phyloP scores from a whole-genome alignment of 352 stramenopile genomes.

The Aphanomyces cochlioides region DNA sequence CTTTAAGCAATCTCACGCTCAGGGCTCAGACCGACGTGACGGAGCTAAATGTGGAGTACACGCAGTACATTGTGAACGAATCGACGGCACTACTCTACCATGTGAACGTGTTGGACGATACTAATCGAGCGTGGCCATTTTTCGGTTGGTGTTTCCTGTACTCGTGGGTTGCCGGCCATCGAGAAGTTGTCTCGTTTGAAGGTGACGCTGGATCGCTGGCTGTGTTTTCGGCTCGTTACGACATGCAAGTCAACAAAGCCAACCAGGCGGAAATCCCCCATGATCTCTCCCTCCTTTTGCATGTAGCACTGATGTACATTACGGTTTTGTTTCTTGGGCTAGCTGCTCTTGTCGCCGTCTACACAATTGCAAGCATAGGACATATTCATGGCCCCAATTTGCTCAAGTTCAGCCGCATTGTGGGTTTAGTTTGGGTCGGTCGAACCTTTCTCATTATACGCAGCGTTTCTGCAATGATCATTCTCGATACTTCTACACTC shows the following conservation, averaged over 20 bases:
- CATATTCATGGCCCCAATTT: slow-evolving; percentile 21
- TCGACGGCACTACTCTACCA: not conserved
- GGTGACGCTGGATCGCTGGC: slow-evolving; percentile 5
- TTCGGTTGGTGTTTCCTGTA: slow-evolving; percentile 21
- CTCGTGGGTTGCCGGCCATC: slow-evolving; percentile 7
- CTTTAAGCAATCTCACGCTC: not conserved
- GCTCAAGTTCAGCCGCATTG: slow-evolving; percentile 21
- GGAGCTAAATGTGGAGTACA: not conserved
- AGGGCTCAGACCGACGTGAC: not conserved
- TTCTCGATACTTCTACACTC: slow-evolving; percentile 12
- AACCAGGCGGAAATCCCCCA: slow-evolving; percentile 3
- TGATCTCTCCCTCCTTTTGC: slow-evolving; percentile 3
- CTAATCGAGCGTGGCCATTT: slow-evolving; percentile 10
- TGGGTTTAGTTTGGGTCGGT: slow-evolving; percentile 22
- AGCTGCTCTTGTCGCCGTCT: not conserved
- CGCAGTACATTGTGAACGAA: slow-evolving; percentile 13
- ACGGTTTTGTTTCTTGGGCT: slow-evolving; percentile 3
- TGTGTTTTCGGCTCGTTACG: not conserved
- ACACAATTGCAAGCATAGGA: not conserved
- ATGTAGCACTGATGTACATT: not conserved
- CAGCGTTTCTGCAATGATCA: slow-evolving; percentile 13
- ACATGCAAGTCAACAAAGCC: not conserved
- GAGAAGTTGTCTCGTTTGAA: slow-evolving; percentile 23
- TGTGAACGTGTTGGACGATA: slow-evolving; percentile 6
- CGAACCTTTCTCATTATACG: slow-evolving; percentile 19